These are phyloP conservation scores for Fusarium graminum DNA, from an alignment of 2,329 filamentous ascomycete genomes.

Conservation along the genomic window DNA sequence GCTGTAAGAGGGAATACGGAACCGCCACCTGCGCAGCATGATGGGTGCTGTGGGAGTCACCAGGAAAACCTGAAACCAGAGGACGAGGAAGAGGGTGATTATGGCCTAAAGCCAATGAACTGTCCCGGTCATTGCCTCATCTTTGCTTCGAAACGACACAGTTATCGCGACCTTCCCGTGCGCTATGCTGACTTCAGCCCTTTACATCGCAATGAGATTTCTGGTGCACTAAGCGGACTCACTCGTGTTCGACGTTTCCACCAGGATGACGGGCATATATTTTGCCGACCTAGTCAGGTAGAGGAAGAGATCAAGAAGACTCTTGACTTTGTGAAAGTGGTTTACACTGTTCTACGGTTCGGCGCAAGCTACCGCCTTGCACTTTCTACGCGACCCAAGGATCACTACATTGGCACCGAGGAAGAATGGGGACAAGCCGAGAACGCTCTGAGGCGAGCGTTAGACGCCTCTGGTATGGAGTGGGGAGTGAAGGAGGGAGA, in stretches of 20 bases:
- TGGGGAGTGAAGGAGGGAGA: slow-evolving; percentile 86
- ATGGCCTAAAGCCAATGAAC: slow-evolving; percentile 93
- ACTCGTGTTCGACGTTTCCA: slow-evolving; percentile 89
- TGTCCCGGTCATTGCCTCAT: slow-evolving; percentile 90
- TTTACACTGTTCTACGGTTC: slow-evolving; percentile 77
- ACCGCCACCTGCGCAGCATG: slow-evolving; percentile 22
- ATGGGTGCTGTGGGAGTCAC: slow-evolving; percentile 53
- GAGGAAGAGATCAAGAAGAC: slow-evolving; percentile 79
- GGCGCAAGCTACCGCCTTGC: slow-evolving; percentile 78
- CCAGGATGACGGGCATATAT: slow-evolving; percentile 93
- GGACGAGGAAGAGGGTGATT: slow-evolving; percentile 76
- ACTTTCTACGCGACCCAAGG: slow-evolving; percentile 81
- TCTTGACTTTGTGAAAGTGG: slow-evolving; percentile 78
- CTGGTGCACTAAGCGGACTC: slow-evolving; percentile 82
- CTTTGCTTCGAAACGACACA: slow-evolving; percentile 79
- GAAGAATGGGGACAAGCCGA: slow-evolving; percentile 71
- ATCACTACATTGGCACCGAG: slow-evolving; percentile 80
- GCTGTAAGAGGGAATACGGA: slow-evolving; percentile 72
- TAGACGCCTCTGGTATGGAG: slow-evolving; percentile 75
- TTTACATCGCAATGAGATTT: slow-evolving; percentile 88
- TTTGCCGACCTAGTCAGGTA: slow-evolving; percentile 83
- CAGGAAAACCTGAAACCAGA: slow-evolving; percentile 43
- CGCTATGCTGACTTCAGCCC: slow-evolving; percentile 90
- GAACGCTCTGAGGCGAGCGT: slow-evolving; percentile 55
- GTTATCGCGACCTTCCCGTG: slow-evolving; percentile 84